Evolutionary conservation across 768 basidiomycete species (phyloP).

Genomic region (Russula ochroleuca): DNA sequence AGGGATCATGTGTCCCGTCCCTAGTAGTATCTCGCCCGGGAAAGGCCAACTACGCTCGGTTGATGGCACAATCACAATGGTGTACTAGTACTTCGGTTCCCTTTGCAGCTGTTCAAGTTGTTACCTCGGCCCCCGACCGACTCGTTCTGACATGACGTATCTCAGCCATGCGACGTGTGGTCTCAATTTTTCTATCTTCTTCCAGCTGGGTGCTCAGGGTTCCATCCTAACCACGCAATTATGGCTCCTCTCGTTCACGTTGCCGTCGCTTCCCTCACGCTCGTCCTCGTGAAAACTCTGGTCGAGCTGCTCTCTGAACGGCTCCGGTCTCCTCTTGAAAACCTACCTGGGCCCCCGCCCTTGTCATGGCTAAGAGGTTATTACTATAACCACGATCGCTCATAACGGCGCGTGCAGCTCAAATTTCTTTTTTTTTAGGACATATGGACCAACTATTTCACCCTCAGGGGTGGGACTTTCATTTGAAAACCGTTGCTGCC

Average conservation of each 20-base stretch:
- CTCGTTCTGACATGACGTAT: not conserved
- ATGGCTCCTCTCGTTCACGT: constrained; percentile 15
- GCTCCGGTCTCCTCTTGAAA: constrained; percentile 11
- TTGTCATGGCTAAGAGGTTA: constrained; percentile 24
- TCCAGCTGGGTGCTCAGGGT: not conserved
- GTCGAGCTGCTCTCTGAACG: constrained; percentile 12
- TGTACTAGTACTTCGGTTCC: constrained; percentile 13
- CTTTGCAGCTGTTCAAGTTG: not conserved
- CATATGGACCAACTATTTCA: constrained; percentile 21
- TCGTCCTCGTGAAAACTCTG: constrained; percentile 8
- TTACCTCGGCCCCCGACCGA: not conserved
- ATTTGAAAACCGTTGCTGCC: constrained; percentile 12
- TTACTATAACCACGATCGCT: not conserved
- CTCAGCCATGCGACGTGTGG: not conserved
- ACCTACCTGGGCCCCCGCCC: constrained; percentile 23
- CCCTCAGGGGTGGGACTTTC: constrained; percentile 26
- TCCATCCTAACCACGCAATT: not conserved
- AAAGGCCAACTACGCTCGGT: not conserved
- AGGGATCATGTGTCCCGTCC: not conserved
- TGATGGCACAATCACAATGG: not conserved
- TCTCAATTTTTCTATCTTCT: too few relatives aligned
- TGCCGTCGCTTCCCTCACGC: constrained; percentile 10
- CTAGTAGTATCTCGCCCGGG: not conserved
- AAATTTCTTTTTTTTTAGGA: not conserved
- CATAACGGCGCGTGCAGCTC: not conserved